phyloP scores from a whole-genome alignment of 148 eudicot species.

The Pharnaceum exiguum region DNA sequence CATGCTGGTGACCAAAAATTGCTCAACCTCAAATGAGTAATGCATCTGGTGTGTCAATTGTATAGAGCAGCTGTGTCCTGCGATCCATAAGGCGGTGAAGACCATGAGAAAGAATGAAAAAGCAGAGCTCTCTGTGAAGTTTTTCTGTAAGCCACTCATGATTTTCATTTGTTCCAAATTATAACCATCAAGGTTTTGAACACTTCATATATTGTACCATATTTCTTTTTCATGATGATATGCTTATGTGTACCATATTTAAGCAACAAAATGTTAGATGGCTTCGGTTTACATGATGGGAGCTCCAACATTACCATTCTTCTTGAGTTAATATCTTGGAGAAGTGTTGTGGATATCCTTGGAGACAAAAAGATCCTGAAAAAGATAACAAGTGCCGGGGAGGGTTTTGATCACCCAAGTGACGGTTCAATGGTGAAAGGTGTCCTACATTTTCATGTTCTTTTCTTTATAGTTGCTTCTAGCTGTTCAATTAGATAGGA shows the following conservation, averaged over 20 bases:
- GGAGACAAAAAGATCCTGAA: conserved; percentile 39
- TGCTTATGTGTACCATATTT: not conserved
- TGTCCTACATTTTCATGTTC: not conserved
- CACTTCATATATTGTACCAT: too few species aligned
- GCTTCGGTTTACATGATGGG: conserved; percentile 16
- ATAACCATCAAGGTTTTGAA: too few species aligned
- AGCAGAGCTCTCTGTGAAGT: conserved; percentile 30
- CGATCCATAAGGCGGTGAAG: conserved; percentile 39
- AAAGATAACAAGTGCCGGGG: conserved; percentile 28
- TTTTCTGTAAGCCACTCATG: conserved; percentile 27
- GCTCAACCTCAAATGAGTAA: too few species aligned
- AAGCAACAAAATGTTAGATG: conserved; percentile 26
- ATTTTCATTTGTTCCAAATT: not conserved
- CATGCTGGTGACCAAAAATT: too few species aligned
- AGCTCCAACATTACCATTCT: conserved; percentile 18
- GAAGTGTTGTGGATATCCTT: conserved; percentile 28
- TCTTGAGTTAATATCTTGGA: conserved; percentile 44
- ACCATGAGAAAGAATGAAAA: conserved; percentile 46
- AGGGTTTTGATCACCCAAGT: conserved; percentile 36
- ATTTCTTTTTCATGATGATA: too few species aligned
- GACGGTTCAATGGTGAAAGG: conserved; percentile 44
- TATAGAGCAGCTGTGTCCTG: conserved; percentile 31
- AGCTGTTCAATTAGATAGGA: not conserved
- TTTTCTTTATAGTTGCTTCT: not conserved
- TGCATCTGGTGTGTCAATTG: not conserved